These are phyloP conservation scores for Rubroshorea leprosula DNA, from an alignment of 345 rosid species.

Conservation along the genomic window DNA sequence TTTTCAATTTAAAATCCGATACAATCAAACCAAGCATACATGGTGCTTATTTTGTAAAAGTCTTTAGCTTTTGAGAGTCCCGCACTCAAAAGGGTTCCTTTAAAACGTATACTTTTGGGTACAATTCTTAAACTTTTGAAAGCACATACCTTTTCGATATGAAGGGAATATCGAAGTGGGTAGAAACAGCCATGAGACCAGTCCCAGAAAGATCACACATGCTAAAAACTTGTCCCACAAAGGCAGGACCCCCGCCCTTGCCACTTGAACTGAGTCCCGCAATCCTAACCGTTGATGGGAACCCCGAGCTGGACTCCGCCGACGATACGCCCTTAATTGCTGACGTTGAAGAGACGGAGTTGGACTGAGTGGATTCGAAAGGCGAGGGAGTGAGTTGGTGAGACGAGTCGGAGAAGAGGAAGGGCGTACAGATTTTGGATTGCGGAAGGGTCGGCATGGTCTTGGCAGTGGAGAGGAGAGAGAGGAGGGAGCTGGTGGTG, in stretches of 20 bases:
- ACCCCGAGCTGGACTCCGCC: slow-evolving; percentile 44
- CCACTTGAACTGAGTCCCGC: slow-evolving; percentile 60
- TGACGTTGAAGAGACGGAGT: slow-evolving; percentile 45
- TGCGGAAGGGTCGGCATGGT: slow-evolving; percentile 28
- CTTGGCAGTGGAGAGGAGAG: slow-evolving; percentile 35
- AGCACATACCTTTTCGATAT: slow-evolving; percentile 59
- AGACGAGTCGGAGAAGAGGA: slow-evolving; percentile 36
- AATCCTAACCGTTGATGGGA: slow-evolving; percentile 77
- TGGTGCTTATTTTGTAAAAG: no score
- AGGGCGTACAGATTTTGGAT: slow-evolving; percentile 49
- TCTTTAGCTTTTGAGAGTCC: no score
- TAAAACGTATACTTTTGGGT: no score
- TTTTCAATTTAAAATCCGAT: no score
- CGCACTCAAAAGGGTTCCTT: no score
- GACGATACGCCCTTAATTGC: slow-evolving; percentile 38
- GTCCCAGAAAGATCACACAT: slow-evolving; percentile 98
- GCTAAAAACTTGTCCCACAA: slow-evolving; percentile 93
- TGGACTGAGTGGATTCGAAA: slow-evolving; percentile 30
- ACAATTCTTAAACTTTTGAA: neutral
- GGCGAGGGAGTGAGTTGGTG: slow-evolving; percentile 18
- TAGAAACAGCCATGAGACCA: slow-evolving; percentile 93
- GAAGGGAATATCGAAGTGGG: slow-evolving; percentile 87
- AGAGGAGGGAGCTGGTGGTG: slow-evolving; percentile 32
- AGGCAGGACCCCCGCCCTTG: slow-evolving; percentile 84
- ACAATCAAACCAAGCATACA: no score